Conservation (phyloP, 768 basidiomycete genomes). For the Termitomyces sp. region DNA sequence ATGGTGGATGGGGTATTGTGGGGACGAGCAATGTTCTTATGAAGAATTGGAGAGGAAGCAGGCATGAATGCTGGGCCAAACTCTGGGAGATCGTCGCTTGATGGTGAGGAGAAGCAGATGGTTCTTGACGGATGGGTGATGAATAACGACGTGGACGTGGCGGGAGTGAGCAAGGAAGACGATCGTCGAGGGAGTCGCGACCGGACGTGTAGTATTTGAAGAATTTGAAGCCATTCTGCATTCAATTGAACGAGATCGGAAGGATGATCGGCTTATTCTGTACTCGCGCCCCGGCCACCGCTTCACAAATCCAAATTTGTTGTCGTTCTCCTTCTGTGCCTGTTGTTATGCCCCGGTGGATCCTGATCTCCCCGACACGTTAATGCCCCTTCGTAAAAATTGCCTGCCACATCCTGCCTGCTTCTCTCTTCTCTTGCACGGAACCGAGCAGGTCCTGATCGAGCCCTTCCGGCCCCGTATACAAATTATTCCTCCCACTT, state of each 20-base stretch:
- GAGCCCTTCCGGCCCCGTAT: neutral
- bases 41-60: constrained; percentile 16
- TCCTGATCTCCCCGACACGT: constrained; percentile 9
- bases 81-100: constrained; percentile 34
- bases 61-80: constrained; percentile 13
- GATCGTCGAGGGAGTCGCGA: constrained; percentile 6
- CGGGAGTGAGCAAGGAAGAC: constrained; percentile 18
- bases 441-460: constrained; percentile 5
- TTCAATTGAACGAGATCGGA: constrained; percentile 14
- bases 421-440: constrained; percentile 1
- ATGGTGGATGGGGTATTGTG: constrained; percentile 9
- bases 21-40: constrained; percentile 17
- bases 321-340: constrained; percentile 10
- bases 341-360: constrained; percentile 10
- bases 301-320: neutral
- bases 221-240: constrained; percentile 8
- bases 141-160: constrained; percentile 16
- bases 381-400: neutral
- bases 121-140: constrained; percentile 6
- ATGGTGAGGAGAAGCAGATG: constrained; percentile 1
- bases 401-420: neutral
- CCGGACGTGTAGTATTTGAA: constrained; percentile 4
- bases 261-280: constrained; percentile 12
- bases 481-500: neutral
- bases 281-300: constrained; percentile 3